Base-by-base conservation (phyloP, 1,139 yeast genomes). In the Sugiyamaella japonica region DNA sequence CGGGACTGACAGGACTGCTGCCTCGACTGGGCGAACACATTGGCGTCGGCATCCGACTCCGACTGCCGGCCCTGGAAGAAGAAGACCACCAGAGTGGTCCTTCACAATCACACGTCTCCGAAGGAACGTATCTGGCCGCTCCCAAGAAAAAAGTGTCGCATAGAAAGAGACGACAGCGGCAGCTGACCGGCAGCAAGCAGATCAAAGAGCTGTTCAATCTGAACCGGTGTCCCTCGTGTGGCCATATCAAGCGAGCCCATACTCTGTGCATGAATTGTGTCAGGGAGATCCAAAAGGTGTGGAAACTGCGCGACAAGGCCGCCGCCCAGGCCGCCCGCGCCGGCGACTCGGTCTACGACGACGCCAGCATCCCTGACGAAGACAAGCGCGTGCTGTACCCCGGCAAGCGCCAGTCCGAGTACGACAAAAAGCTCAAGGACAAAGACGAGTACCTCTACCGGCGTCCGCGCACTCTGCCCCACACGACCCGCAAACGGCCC, bases 171-270 rank as follows among this genome's bases (percentile, higher is more conserved):
- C 84, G 98, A 72, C 85, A 82, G 67, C 80, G 88, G 63, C 85
- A 87, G 64, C 87, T 89, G 13, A 91, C 96, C 3, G 95, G 90
- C 10, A 78, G 82, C 59, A 91, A 89, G 70, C 95, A 90, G 66
- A 76, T 87, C 61, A 83, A 89, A 69, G 84, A 85, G 53, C 77
- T 88, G 61, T 81, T 84, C 56, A 86, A 88, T 68, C 75, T 93
- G 64, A 89, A 86, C 60, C 81, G 96, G 69, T 93, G 99, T 70
- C 97, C 98, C 3, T 86, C 97, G 0, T 93, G 99, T 74, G 99
- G 99, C 43, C 87, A 88, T 60, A 86, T 83, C 63, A 91, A 91
- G 73, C 79, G 97, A 67, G 84, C 95, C 1, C 96, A 91, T 70
- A 84, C 90, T 55, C 78, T 91, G 70, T 91, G 99, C 73, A 89